These are phyloP conservation scores for Kodamaea sagamina DNA, from an alignment of 805 yeast species.

Conservation along the genomic window DNA sequence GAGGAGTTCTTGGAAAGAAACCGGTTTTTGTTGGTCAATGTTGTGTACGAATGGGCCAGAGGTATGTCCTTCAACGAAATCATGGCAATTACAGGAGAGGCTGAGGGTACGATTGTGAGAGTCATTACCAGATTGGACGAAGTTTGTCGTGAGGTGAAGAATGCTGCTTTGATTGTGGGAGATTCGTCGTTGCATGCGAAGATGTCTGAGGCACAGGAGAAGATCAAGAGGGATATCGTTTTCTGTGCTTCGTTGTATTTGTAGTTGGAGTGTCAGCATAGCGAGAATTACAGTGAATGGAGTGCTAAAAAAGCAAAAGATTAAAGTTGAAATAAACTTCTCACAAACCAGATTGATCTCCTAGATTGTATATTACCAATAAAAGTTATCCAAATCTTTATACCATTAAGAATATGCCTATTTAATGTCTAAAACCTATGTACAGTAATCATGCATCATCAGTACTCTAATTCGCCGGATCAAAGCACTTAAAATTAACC, in stretches of 20 bases:
- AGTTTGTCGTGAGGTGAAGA: constrained; percentile 89
- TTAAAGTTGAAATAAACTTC: no score
- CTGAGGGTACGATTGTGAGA: constrained; percentile 95
- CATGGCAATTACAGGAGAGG: constrained; percentile 84
- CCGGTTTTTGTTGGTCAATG: constrained; percentile 88
- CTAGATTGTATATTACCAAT: no score
- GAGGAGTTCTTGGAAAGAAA: constrained; percentile 79
- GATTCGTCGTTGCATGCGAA: constrained; percentile 86
- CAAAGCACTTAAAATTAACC: background rate
- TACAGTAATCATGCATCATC: no score
- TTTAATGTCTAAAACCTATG: no score
- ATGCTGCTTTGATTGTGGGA: constrained; percentile 92
- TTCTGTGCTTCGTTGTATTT: constrained; percentile 93
- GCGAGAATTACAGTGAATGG: no score
- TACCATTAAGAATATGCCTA: no score
- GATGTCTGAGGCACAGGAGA: constrained; percentile 90
- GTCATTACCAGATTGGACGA: constrained; percentile 94
- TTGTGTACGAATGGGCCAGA: constrained; percentile 97
- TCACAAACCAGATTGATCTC: no score
- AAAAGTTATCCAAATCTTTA: no score
- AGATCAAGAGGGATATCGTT: constrained; percentile 93
- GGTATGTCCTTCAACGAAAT: constrained; percentile 90
- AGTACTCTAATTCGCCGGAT: no score
- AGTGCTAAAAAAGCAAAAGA: no score
- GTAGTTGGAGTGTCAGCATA: no score